Conservation (phyloP, 805 yeast genomes). For the Cephaloascus fragrans region DNA sequence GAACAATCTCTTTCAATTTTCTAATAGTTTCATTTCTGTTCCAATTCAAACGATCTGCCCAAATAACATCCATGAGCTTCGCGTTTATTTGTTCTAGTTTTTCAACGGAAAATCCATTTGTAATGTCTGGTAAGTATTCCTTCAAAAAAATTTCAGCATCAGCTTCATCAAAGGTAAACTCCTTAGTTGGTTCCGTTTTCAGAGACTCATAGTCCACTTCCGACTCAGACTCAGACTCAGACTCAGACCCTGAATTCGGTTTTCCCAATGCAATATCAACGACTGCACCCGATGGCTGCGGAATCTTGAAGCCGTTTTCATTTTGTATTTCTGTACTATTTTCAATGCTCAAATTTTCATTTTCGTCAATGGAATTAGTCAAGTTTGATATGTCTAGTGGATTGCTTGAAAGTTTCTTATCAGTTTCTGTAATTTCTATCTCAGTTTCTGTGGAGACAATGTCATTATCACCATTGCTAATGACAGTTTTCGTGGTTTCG, state of each 20-base stretch:
- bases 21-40: constrained; percentile 30
- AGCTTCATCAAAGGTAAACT: constrained; percentile 20
- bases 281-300: constrained; percentile 4
- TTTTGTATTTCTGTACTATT: constrained; percentile 3
- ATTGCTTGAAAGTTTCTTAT: neutral
- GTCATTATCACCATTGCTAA: neutral
- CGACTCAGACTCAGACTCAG: constrained; percentile 8
- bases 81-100: constrained; percentile 57
- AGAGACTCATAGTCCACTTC: constrained; percentile 8
- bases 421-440: constrained; percentile 1
- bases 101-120: constrained; percentile 38
- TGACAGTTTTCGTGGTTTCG: neutral
- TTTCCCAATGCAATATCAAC: constrained; percentile 1
- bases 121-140: constrained; percentile 20
- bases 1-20: constrained; percentile 15
- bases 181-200: constrained; percentile 2
- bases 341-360: neutral
- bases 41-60: constrained; percentile 50
- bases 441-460: neutral
- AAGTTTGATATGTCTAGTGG: neutral
- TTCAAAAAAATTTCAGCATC: constrained; percentile 15
- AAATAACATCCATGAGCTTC: constrained; percentile 56
- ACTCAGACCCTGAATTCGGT: constrained; percentile 7
- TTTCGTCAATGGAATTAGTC: neutral
- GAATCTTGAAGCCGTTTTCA: no score